phyloP scores from a whole-genome alignment of 2,329 filamentous ascomycete genomes.

The Didymosphaeria variabile region DNA sequence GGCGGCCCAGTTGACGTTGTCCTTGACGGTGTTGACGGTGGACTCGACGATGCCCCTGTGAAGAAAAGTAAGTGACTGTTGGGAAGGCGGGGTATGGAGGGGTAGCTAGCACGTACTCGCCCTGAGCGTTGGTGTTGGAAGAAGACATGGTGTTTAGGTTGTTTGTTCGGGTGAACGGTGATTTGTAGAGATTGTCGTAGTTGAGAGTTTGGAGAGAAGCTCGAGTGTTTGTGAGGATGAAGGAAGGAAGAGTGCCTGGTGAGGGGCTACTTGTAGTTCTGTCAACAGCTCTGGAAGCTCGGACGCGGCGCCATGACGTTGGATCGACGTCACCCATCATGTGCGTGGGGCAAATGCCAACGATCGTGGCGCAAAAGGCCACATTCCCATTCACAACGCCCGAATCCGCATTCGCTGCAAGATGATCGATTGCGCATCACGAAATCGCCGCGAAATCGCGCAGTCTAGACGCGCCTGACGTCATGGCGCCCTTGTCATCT shows the following conservation, averaged over 20 bases:
- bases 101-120: slow-evolving; percentile 2
- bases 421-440: not conserved
- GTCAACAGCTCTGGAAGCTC: not conserved
- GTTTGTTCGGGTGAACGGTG: slow-evolving; percentile 4
- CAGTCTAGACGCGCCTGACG: slow-evolving; percentile 3
- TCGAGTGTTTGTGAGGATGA: slow-evolving; percentile 1
- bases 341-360: not conserved
- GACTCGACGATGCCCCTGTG: slow-evolving; percentile 11
- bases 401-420: not conserved
- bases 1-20: slow-evolving; percentile 14
- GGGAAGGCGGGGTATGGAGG: not conserved
- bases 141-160: slow-evolving; percentile 7
- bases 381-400: not conserved
- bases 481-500: not conserved
- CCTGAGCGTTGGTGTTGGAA: slow-evolving; percentile 13
- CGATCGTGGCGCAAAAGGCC: not conserved
- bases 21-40: slow-evolving; percentile 13
- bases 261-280: slow-evolving; percentile 2
- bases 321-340: slow-evolving; percentile 6
- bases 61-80: not conserved
- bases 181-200: not conserved
- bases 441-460: not conserved
- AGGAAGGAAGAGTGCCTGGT: not conserved
- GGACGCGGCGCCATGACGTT: slow-evolving; percentile 7
- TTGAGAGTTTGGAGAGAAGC: not conserved